Evolutionary conservation across 495 filamentous ascomycete species (phyloP), one percentile per base, ranked within the genome.

Genomic region (Penicillium parvum): DNA sequence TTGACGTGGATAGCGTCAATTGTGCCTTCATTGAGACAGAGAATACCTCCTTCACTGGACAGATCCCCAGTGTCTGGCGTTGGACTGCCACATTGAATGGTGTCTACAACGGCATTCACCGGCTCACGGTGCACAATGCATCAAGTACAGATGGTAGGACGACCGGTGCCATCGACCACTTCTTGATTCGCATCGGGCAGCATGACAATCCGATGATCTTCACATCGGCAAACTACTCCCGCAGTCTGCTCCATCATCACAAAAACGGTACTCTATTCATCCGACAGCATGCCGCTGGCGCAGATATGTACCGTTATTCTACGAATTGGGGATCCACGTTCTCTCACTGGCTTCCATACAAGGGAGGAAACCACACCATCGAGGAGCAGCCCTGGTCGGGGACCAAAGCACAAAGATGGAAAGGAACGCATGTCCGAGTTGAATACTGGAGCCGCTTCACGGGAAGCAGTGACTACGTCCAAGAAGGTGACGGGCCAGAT

Each of bases 361-460:
- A 38, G n/a, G 70, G 72, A 15, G 70, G 72, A 0, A 73, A 76
- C 22, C 59, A 61, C 5, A 68, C 66, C 1, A 58, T 81, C 14
- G 23, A 65, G 10, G 57, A 61, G 16, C 63, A 73, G 40, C 52
- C 63, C 27, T 86, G 84, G 84, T 66, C 66, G 1, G 84, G 84
- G 9, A 82, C 80, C 1, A 69, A 77, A 18, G 49, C 65, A 1
- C 84, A 88, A 55, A 59, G 55, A 18, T 88, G 84, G 84, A 43
- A 71, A 6, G 84, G 79, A 25, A 75, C 83, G 33, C 84, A 88
- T 49, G 61, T 86, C 7, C 69, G 73, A 3, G 75, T 84, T 18
- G 80, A 85, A 47, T 88, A 88, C 57, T 88, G 73, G 76, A 83
- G 73, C 57, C 70, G 72, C 29, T 64, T 78, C 14, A 72, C 79